Percentiles rank a stretch among this genome's conserved stretches.
Evolutionary conservation across 2,329 filamentous ascomycete genomes (phyloP).

Genomic region (Aspergillus latus): DNA sequence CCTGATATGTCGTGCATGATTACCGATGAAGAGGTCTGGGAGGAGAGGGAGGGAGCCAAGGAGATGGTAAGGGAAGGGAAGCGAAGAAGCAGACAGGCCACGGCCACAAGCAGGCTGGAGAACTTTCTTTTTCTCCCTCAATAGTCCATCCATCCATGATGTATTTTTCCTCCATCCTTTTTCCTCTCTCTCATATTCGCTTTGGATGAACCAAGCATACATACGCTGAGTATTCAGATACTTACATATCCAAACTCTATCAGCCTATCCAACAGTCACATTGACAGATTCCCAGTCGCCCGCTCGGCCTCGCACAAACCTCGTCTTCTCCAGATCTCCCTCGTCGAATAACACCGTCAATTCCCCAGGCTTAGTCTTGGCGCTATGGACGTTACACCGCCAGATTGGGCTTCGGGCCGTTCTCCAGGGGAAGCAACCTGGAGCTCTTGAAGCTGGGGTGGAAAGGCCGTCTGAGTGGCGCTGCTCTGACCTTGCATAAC

Average conservation of each 20-base stretch:
- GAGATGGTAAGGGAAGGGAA: neutral
- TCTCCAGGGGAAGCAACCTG: constrained; percentile 13
- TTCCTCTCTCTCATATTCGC: neutral
- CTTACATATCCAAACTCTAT: constrained; percentile 5
- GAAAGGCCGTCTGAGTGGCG: constrained; percentile 6
- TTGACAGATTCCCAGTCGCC: constrained; percentile 3
- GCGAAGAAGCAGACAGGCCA: neutral
- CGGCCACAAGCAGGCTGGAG: neutral
- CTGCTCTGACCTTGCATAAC: constrained; percentile 14
- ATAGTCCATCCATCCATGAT: neutral
- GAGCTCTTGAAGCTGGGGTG: neutral
- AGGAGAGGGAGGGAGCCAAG: neutral
- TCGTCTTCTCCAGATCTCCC: neutral
- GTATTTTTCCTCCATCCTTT: neutral
- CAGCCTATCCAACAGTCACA: constrained; percentile 7
- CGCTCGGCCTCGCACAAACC: neutral
- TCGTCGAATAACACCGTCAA: constrained; percentile 3
- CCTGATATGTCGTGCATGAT: constrained; percentile 28
- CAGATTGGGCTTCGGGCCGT: constrained; percentile 23
- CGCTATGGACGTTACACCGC: constrained; percentile 24
- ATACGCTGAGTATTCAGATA: neutral
- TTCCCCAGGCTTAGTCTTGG: constrained; percentile 15
- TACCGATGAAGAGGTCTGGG: constrained; percentile 13
- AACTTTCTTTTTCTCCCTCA: constrained; percentile 7
- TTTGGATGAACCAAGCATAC: constrained; percentile 1